Base-by-base conservation (phyloP, 257 asterid species). In the Ophiorrhiza pumila region DNA sequence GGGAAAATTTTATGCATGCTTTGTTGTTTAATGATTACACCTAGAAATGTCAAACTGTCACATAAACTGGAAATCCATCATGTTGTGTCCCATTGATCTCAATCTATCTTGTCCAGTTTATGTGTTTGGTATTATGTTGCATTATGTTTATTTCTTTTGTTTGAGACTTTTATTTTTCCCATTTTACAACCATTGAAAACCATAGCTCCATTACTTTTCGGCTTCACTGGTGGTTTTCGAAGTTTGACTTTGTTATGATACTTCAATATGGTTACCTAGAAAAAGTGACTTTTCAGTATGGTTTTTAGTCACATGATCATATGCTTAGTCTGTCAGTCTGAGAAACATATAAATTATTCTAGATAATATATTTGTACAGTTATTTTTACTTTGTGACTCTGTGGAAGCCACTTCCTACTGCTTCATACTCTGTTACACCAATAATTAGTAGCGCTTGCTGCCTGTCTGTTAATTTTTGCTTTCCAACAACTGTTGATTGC, bases 341-440 rank as follows among this genome's bases (percentile, higher is more conserved):
- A 15, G 71, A 63, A 22, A 39, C 5, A 66, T 2, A 22, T 50
- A n/a, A 18, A 1, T 50, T 25, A 18, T 4, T 18, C 57, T 50
- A 50, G 57, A 50, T 50, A 25, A 50, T 50, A 50, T 50, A 46
- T 50, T 18, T 14, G 20, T 49, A 49, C n/a, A 43, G 9, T 62
- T 50, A 29, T 32, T n/a, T 47, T 35, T 50, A 41, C 0, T 66
- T 47, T 66, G 10, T 46, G 17, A 20, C 35, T 4, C 55, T 31
- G 27, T 70, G 62, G 74, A 56, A 39, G 2, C 74, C 55, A 20
- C 13, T 43, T 57, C 15, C 52, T 71, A 9, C 53, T 55, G 46
- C 42, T 49, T 32, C 2, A 27, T 57, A 9, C 12, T n/a, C 42
- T 39, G 46, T 37, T 61, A 27, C 55, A 23, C 42, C 52, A 37